Conservation (phyloP, 148 eudicot genomes). For the Fallopia convolvulus region DNA sequence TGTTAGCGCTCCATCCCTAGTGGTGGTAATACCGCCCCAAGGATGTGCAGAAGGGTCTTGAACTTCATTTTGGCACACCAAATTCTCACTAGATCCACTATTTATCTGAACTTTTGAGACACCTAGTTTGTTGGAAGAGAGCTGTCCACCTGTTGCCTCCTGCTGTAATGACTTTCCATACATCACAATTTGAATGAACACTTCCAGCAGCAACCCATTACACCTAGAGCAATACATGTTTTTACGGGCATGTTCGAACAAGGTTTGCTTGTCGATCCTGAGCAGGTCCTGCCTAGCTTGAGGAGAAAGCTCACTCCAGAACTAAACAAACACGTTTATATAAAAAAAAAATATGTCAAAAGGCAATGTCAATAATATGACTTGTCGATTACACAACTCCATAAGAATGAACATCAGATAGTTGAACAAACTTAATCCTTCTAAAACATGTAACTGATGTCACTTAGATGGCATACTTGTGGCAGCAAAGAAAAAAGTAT, state of each 20-base stretch:
- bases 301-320: conserved; percentile 73
- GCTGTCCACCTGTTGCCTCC: conserved; percentile 41
- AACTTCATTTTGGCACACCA: conserved; percentile 51
- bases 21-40: conserved; percentile 92
- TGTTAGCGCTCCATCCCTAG: conserved; percentile 74
- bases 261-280: conserved; percentile 73
- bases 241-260: conserved; percentile 95
- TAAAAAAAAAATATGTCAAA: background rate
- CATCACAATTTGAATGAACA: conserved; percentile 81
- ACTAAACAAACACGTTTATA: conserved; percentile 29
- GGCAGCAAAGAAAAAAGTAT: background rate
- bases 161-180: conserved; percentile 86
- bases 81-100: conserved; percentile 21
- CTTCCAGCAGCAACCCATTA: conserved; percentile 90
- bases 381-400: background rate
- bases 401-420: background rate
- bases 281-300: conserved; percentile 77
- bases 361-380: background rate
- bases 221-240: conserved; percentile 97
- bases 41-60: conserved; percentile 95
- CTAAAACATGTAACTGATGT: background rate
- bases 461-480: background rate
- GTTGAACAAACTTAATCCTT: background rate
- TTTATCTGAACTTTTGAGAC: conserved; percentile 37
- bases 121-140: conserved; percentile 29